These are phyloP conservation scores for Fusarium neocosmosporiellum DNA, from an alignment of 2,329 filamentous ascomycete genomes.

Conservation along the genomic window DNA sequence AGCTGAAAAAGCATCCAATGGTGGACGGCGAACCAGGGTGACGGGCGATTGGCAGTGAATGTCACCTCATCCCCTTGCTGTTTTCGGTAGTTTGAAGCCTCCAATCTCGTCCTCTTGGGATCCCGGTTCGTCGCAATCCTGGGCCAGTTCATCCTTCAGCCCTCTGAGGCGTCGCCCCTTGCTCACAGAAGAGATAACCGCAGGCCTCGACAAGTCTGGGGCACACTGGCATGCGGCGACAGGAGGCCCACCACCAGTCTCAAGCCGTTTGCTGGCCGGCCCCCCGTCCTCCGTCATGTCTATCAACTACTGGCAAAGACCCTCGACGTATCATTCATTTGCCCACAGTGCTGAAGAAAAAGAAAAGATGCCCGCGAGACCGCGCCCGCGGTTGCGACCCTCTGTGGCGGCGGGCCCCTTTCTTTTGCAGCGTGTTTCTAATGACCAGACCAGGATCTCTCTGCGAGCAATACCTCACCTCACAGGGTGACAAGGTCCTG, in stretches of 20 bases:
- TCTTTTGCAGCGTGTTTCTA: background rate
- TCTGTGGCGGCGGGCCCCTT: slow-evolving; percentile 1
- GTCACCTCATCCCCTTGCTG: background rate
- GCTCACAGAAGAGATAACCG: background rate
- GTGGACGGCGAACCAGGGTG: background rate
- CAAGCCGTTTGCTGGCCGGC: background rate
- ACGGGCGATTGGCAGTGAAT: background rate
- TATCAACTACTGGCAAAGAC: background rate
- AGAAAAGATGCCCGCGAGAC: background rate
- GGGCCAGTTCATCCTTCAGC: slow-evolving; percentile 5
- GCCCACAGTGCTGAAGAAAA: background rate
- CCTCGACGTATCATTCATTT: background rate
- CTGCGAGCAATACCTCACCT: slow-evolving; percentile 3
- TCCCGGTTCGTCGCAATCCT: background rate
- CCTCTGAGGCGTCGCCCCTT: background rate
- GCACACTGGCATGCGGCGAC: background rate
- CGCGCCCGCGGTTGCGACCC: background rate
- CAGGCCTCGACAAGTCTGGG: background rate
- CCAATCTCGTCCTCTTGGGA: background rate
- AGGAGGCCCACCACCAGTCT: slow-evolving; percentile 9
- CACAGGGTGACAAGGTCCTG: background rate
- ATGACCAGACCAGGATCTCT: background rate
- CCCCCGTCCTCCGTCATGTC: background rate
- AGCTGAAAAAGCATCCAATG: background rate
- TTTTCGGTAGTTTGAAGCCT: slow-evolving; percentile 5